phyloP scores from a whole-genome alignment of 495 filamentous ascomycete species.

The Penicillium mononematosum region DNA sequence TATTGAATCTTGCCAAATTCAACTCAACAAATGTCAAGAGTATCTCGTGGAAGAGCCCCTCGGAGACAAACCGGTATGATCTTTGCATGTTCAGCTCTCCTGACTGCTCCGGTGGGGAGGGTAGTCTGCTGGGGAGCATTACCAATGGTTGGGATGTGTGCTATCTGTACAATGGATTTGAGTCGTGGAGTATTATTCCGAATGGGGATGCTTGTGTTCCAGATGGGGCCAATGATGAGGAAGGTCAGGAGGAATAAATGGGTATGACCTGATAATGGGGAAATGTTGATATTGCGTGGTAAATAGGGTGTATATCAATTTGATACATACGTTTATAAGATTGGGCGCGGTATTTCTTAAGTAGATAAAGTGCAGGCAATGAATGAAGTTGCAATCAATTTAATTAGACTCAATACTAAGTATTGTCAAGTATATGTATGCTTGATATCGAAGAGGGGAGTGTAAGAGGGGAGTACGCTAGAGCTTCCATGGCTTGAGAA shows the following conservation, averaged over 20 bases:
- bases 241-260: neutral
- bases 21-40: conserved; percentile 26
- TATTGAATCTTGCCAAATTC: conserved; percentile 7
- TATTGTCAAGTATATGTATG: neutral
- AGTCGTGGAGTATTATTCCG: conserved; percentile 28
- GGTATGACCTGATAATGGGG: neutral
- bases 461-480: neutral
- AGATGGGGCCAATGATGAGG: neutral
- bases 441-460: neutral
- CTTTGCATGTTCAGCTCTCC: conserved; percentile 28
- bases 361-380: neutral
- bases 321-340: neutral
- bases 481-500: neutral
- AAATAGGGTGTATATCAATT: neutral
- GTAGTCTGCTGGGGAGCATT: conserved; percentile 17
- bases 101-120: conserved; percentile 16
- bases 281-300: neutral
- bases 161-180: conserved; percentile 27
- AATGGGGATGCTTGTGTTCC: conserved; percentile 21
- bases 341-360: neutral
- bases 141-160: conserved; percentile 35
- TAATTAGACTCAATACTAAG: too few species aligned
- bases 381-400: too few species aligned
- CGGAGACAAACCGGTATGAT: conserved; percentile 14
- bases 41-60: conserved; percentile 35